A percentile compares a stretch with the other conserved stretches of the same genome.
phyloP scores from a whole-genome alignment of 2,329 filamentous ascomycete species.

The Colletotrichum chlorophyti region DNA sequence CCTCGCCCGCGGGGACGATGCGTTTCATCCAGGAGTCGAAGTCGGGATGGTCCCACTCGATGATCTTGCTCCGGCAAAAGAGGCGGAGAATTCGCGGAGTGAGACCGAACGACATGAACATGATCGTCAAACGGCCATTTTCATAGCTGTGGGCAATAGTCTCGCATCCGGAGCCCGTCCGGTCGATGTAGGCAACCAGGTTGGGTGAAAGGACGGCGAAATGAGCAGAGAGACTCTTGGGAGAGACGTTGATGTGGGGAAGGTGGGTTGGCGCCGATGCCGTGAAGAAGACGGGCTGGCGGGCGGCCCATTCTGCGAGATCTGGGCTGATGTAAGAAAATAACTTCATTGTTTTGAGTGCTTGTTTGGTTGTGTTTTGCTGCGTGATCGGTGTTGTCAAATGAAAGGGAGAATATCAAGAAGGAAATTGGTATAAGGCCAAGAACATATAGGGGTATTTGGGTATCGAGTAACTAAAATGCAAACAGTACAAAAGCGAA shows the following conservation, averaged over 20 bases:
- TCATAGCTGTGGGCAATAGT: constrained; percentile 80
- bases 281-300: constrained; percentile 78
- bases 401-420: not conserved
- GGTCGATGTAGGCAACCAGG: constrained; percentile 73
- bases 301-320: constrained; percentile 67
- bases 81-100: constrained; percentile 68
- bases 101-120: constrained; percentile 72
- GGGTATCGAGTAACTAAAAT: constrained; percentile 20
- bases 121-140: constrained; percentile 76
- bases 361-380: not conserved
- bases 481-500: constrained; percentile 14
- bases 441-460: constrained; percentile 16
- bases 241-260: constrained; percentile 76
- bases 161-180: constrained; percentile 77
- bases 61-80: constrained; percentile 64
- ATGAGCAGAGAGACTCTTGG: constrained; percentile 72
- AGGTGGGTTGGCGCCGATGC: constrained; percentile 74
- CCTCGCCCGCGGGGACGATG: constrained; percentile 41
- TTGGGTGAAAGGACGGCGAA: constrained; percentile 66
- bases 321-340: constrained; percentile 60
- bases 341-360: constrained; percentile 61
- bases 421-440: not conserved
- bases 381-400: not conserved
- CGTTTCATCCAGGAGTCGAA: constrained; percentile 56
- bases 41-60: constrained; percentile 63